Evolutionary conservation across 768 basidiomycete genomes (phyloP), one percentile per base, ranked within the genome.

Genomic region (Pulveroboletus ravenelii): DNA sequence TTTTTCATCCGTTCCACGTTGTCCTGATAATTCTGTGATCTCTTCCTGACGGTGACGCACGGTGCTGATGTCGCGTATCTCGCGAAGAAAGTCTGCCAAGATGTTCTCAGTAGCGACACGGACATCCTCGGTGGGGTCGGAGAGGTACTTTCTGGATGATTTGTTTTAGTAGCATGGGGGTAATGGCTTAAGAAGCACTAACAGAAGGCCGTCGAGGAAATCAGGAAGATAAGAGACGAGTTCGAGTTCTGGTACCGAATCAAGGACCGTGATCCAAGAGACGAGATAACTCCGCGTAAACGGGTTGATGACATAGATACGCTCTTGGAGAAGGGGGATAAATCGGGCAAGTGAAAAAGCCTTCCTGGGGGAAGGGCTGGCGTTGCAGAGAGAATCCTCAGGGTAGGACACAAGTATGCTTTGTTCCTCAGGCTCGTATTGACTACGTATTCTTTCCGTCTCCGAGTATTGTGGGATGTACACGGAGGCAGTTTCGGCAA

Each of bases 261-360:
- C 93, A 40, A 99, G 78, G 5, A 96, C 89, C 38, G 81, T 90
- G 51, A 98, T 90, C 96, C 96, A 99, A 1, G 89, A 87, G 31
- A 96, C 91, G n/a, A 99, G 79, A 67, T 93, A 98, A 65, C 86
- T 95, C 53, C 96, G 76, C 1, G 96, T 95, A 66, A 95, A 93
- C 1, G 96, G 95, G 64, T 87, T 94, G 64, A 98, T 74, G 56
- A 98, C 96, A 60, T 94, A 89, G 46, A 98, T 93, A 54, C 96
- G 79, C 56, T 98, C 95, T 43, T 85, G 81, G 7, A 99, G 79
- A 25, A 99, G 75, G 18, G 96, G 96, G 40, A 99, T 93, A 65
- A 98, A 98, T 55, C 89, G 86, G 3, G 91, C 85, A 43, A 99
- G 77, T 2, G 93, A 96, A 73, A 99, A 98, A 1, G 94, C 93